phyloP scores from a whole-genome alignment of 371 early-diverging fungal species.

The Apophysomyces ossiformis region DNA sequence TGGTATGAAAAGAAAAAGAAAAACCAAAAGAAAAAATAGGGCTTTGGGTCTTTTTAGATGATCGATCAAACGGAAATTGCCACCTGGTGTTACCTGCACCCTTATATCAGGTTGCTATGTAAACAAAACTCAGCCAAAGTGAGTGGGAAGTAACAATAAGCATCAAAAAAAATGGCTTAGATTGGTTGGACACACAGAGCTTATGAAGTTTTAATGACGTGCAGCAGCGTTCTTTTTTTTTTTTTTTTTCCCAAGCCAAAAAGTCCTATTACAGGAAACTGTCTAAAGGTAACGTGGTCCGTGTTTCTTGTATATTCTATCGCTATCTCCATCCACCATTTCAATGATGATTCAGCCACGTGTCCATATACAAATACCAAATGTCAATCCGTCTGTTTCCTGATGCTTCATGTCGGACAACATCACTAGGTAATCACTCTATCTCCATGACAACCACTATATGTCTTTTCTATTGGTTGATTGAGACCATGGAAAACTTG shows the following conservation, averaged over 20 bases:
- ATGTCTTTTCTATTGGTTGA: no score
- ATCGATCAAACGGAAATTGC: constrained; percentile 9
- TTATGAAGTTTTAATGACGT: constrained; percentile 6
- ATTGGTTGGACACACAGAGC: background rate
- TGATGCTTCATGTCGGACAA: no score
- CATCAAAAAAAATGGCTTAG: background rate
- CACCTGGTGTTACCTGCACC: constrained; percentile 4
- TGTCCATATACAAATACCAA: background rate
- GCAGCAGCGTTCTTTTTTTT: constrained; percentile 1
- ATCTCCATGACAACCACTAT: no score
- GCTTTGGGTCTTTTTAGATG: background rate
- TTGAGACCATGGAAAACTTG: no score
- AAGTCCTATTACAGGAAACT: background rate
- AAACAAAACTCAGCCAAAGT: constrained; percentile 6
- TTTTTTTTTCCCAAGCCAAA: background rate
- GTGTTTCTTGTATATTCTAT: background rate
- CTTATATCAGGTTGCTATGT: background rate
- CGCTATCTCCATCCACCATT: no score
- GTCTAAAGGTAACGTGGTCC: background rate
- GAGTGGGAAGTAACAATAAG: background rate
- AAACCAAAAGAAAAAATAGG: no score
- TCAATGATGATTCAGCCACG: constrained; percentile 2
- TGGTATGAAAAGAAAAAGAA: no score
- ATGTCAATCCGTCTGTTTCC: no score
- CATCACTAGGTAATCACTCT: no score